Evolutionary conservation across 2,329 filamentous ascomycete genomes (phyloP).

Genomic region (Ustulina deusta): DNA sequence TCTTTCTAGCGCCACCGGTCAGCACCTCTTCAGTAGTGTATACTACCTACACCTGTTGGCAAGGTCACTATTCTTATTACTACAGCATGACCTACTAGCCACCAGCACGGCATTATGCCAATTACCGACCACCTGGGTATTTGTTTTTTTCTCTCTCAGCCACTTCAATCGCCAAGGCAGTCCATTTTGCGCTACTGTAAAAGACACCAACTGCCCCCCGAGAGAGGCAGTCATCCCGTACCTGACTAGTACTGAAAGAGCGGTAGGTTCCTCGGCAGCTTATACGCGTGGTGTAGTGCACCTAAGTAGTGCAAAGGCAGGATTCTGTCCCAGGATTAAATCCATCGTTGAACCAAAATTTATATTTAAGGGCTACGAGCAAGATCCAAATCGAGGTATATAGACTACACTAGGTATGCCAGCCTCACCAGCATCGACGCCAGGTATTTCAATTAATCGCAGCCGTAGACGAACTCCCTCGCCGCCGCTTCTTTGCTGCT

Average conservation of each 20-base stretch:
- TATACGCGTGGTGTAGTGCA: not conserved
- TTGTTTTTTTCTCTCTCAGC: not conserved
- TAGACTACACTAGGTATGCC: too few relatives aligned
- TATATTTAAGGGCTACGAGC: not conserved
- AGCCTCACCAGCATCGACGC: not conserved
- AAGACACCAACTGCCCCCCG: slow-evolving; percentile 1
- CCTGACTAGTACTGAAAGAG: slow-evolving; percentile 38
- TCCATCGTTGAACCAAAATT: slow-evolving; percentile 5
- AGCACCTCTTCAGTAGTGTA: not conserved
- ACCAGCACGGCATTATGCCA: not conserved
- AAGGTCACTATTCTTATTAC: not conserved
- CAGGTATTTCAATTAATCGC: not conserved
- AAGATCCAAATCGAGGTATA: slow-evolving; percentile 19
- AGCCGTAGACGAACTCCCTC: slow-evolving; percentile 4
- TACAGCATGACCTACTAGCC: not conserved
- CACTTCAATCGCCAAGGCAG: slow-evolving; percentile 12
- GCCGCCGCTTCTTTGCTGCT: not conserved
- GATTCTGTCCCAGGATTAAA: slow-evolving; percentile 8
- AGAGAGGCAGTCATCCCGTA: slow-evolving; percentile 16
- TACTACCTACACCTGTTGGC: not conserved
- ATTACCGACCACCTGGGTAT: not conserved
- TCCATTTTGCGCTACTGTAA: slow-evolving; percentile 8
- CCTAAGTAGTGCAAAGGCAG: not conserved
- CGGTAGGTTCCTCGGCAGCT: slow-evolving; percentile 16
- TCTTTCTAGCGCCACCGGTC: slow-evolving; percentile 14